phyloP scores from a whole-genome alignment of 164 flowering plant species.

The Platanus orientalis region DNA sequence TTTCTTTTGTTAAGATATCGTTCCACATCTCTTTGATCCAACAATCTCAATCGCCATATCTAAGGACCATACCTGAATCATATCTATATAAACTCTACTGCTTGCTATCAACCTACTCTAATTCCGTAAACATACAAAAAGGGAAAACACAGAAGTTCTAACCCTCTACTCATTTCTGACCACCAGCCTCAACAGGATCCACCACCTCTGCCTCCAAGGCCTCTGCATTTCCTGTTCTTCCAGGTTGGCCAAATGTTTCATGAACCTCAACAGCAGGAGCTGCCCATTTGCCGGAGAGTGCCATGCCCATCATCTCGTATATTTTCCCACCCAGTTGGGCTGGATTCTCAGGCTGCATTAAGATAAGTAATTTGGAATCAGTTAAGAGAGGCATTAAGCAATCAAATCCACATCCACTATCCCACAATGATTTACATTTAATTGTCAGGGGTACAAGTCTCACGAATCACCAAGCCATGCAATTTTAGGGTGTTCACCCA shows the following conservation, averaged over 20 bases:
- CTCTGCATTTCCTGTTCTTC: constrained; percentile 13
- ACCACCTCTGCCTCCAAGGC: constrained; percentile 75
- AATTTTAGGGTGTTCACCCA: too few species aligned
- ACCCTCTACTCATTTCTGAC: constrained; percentile 36
- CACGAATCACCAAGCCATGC: too few species aligned
- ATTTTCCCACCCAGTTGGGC: constrained; percentile 95
- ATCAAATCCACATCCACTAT: neutral
- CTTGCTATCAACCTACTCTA: neutral
- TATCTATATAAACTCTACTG: neutral
- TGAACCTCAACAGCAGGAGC: constrained; percentile 27
- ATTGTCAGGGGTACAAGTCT: too few species aligned
- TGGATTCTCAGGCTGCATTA: constrained; percentile 89
- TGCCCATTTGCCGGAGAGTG: constrained; percentile 70
- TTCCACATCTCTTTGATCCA: too few species aligned
- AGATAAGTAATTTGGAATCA: neutral
- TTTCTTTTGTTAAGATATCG: too few species aligned
- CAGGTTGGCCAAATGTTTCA: constrained; percentile 11
- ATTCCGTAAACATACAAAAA: neutral
- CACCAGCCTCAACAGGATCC: constrained; percentile 58
- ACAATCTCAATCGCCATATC: neutral
- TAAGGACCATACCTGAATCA: neutral
- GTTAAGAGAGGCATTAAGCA: constrained; percentile 3
- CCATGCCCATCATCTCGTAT: constrained; percentile 91
- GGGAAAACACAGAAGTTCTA: neutral
- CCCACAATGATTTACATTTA: too few species aligned